Conservation (phyloP, 345 rosid species). For the Conringia planisiliqua region DNA sequence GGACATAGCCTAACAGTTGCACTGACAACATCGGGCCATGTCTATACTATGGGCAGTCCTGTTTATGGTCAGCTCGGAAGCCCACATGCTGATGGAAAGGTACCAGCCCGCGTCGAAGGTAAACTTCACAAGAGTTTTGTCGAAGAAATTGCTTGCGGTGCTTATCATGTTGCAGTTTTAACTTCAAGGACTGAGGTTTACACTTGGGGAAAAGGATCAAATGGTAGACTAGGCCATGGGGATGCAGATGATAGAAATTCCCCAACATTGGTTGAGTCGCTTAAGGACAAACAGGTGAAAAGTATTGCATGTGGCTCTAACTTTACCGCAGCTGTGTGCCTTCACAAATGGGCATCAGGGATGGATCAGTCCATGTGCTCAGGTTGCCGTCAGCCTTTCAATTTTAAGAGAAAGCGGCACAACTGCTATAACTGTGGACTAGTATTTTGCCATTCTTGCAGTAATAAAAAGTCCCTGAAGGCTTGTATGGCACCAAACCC, state of each 20-base stretch:
- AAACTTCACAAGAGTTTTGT: constrained; percentile 82
- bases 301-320: constrained; percentile 90
- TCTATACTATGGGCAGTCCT: constrained; percentile 94
- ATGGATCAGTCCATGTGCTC: constrained; percentile 98
- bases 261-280: constrained; percentile 77
- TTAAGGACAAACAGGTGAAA: constrained; percentile 95
- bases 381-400: constrained; percentile 92
- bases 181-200: constrained; percentile 92
- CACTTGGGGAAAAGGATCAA: constrained; percentile 98
- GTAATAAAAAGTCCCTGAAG: constrained; percentile 84
- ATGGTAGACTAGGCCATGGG: constrained; percentile 97
- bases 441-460: constrained; percentile 94
- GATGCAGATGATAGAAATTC: constrained; percentile 80
- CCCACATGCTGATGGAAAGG: constrained; percentile 87
- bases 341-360: constrained; percentile 96
- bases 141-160: constrained; percentile 94
- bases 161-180: constrained; percentile 92
- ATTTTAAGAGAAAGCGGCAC: constrained; percentile 75
- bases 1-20: constrained; percentile 96
- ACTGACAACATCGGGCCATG: constrained; percentile 82
- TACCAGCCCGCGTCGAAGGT: constrained; percentile 84
- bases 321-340: constrained; percentile 92
- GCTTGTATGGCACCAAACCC: constrained; percentile 99
- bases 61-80: constrained; percentile 97
- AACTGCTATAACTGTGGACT: constrained; percentile 83